Conservation (phyloP, 2,329 filamentous ascomycete genomes). For the Phaeosphaeria sp. region DNA sequence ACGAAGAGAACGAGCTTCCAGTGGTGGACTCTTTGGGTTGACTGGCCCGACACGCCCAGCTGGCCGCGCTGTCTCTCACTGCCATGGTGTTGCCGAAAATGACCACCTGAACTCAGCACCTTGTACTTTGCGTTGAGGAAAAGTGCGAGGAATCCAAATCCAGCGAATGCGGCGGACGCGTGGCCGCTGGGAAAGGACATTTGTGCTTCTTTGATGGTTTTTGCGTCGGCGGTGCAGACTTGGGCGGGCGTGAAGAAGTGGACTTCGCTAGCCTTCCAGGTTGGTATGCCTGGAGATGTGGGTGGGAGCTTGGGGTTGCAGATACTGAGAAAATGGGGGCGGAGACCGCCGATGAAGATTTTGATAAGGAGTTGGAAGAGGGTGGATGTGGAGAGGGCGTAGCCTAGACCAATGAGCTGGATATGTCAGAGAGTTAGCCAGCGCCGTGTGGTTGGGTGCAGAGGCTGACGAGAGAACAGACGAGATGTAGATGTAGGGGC, state of each 20-base stretch:
- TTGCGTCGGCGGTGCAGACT: conserved; percentile 23
- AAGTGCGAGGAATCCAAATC: conserved; percentile 38
- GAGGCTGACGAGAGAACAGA: no score
- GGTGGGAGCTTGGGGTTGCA: conserved; percentile 25
- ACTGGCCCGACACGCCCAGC: neutral
- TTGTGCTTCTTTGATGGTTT: conserved; percentile 30
- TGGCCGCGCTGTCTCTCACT: neutral
- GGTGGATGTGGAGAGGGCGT: conserved; percentile 34
- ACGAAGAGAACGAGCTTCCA: conserved; percentile 72
- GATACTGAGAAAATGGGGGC: conserved; percentile 41
- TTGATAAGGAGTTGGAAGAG: conserved; percentile 43
- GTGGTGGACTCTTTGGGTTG: conserved; percentile 60
- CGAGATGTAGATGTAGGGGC: no score
- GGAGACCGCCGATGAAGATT: conserved; percentile 40
- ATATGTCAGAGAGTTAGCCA: neutral
- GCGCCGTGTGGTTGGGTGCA: no score
- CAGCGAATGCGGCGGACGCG: conserved; percentile 38
- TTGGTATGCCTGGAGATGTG: neutral
- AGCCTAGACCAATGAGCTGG: conserved; percentile 38
- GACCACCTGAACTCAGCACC: conserved; percentile 9
- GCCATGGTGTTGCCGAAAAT: neutral
- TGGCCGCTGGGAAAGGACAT: conserved; percentile 43
- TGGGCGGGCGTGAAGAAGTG: conserved; percentile 17
- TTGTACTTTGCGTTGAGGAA: conserved; percentile 40
- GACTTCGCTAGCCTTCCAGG: neutral